Percentiles rank a stretch among this genome's conserved stretches.
phyloP scores from a whole-genome alignment of 2,329 filamentous ascomycete species.

The Xylariaceae sp. region DNA sequence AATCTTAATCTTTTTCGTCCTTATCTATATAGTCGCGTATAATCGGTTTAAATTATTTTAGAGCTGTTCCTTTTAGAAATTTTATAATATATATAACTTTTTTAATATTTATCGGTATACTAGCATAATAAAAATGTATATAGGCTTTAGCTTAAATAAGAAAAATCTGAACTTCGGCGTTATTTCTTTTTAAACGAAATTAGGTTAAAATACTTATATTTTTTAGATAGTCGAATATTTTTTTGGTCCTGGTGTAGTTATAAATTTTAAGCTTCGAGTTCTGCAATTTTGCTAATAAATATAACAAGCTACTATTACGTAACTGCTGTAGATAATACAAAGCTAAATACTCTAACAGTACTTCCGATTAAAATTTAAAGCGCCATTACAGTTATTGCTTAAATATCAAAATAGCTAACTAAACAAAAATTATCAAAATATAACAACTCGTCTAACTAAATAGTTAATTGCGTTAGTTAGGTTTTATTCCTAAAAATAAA shows the following conservation, averaged over 20 bases:
- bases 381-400: no score
- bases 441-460: no score
- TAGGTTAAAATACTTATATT: background rate
- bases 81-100: background rate
- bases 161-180: background rate
- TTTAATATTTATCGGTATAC: background rate
- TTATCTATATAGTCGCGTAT: background rate
- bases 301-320: no score
- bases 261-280: no score
- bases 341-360: no score
- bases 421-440: no score
- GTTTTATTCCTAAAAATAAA: no score
- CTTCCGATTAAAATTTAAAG: no score
- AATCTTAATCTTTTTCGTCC: background rate
- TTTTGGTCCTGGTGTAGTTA: background rate
- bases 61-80: background rate
- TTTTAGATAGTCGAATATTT: background rate
- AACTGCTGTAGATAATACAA: no score
- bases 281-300: no score
- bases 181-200: background rate
- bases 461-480: no score
- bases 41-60: background rate
- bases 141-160: background rate
- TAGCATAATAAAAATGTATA: background rate
- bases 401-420: no score